These are phyloP conservation scores for Floccularia luteovirens DNA, from an alignment of 768 basidiomycete species.

Conservation along the genomic window DNA sequence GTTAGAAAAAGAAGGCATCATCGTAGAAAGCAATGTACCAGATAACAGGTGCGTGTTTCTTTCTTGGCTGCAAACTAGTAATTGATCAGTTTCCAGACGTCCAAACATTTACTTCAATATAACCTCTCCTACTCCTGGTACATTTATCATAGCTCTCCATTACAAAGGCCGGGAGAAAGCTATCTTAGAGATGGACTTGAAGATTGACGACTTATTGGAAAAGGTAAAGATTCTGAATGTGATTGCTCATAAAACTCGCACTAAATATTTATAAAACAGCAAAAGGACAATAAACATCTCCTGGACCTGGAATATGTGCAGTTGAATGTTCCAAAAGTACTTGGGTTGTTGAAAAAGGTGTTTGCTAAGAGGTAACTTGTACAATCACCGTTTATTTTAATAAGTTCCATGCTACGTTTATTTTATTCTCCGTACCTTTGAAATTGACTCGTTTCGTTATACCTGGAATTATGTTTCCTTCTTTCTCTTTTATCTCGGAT, in stretches of 20 bases:
- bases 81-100: constrained; percentile 44
- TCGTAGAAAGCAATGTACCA: constrained; percentile 98
- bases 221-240: constrained; percentile 48
- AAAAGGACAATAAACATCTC: constrained; percentile 98
- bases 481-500: constrained; percentile 13
- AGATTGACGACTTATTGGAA: constrained; percentile 96
- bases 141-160: constrained; percentile 97
- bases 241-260: constrained; percentile 4
- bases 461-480: not conserved
- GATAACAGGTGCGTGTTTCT: constrained; percentile 74
- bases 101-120: constrained; percentile 99
- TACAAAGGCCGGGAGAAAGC: constrained; percentile 99
- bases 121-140: constrained; percentile 94
- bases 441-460: not conserved
- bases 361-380: constrained; percentile 66
- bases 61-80: constrained; percentile 2
- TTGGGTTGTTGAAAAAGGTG: constrained; percentile 89
- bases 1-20: constrained; percentile 98
- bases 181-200: constrained; percentile 98
- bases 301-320: constrained; percentile 98
- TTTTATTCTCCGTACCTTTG: constrained; percentile 3
- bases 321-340: constrained; percentile 91
- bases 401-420: constrained; percentile 14
- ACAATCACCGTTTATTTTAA: too few species aligned
- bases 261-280: too few species aligned